Evolutionary conservation across 2,329 filamentous ascomycete genomes (phyloP), one percentile per base, ranked within the genome.

Genomic region (Cordyceps fumosorosea): DNA sequence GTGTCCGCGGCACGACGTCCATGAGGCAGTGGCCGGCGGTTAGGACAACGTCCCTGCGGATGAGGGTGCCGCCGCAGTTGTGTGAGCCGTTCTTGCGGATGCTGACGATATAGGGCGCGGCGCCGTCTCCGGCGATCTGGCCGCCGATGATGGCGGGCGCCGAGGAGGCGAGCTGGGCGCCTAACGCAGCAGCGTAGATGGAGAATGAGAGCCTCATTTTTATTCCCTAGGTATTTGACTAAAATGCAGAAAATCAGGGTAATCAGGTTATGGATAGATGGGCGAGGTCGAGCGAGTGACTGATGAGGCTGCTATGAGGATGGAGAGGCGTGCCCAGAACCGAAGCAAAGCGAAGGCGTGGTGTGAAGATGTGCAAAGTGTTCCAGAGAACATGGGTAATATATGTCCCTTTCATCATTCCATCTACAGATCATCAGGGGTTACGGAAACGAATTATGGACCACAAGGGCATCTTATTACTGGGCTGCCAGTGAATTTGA

Each of bases 141-240:
- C 59, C 59, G 32, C 59, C 59, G 16, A 62, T 56, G 18, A 62
- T 62, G 52, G 7, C 32, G 32, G 59, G n/a, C 29, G 6, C 16
- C 42, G 59, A 52, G 6, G 32, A 29, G 6, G 44, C 32, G 44
- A 62, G 59, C 18, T 48, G 11, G 26, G 29, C 20, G 50, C 58
- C 16, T 5, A 60, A 5, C 40, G 34, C 44, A n/a, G 52, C 42
- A 20, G 52, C 59, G 32, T 3, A 48, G 12, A 56, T 32, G 52
- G 51, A 51, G 12, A 24, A 50, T 11, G 16, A 1, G 22, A 50
- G 16, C 44, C 56, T 56, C 59, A 62, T 62, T 1, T 26, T 24
- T 7, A 37, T 12, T 12, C 1, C 16, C 2, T 29, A 44, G 32
- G 29, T 7, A n/a, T 12, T 18, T 10, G 11, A 4, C 24, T 6